Base-by-base conservation (phyloP, 208 protist genomes). In the Novymonas esmeraldas region DNA sequence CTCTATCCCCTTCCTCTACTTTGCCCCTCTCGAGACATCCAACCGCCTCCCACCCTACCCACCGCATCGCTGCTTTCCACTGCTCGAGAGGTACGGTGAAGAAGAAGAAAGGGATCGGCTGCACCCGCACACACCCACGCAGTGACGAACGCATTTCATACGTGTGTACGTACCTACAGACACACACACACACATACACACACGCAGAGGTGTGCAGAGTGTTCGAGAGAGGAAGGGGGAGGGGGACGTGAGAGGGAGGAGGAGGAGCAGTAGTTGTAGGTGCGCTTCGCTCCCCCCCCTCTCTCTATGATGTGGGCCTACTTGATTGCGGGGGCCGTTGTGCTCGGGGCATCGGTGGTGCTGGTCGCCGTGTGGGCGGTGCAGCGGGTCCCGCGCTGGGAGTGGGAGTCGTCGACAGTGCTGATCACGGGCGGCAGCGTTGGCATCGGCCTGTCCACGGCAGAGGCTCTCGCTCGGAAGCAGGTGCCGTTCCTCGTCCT, bases 361-460 rank as follows among this genome's bases (percentile, higher is more conserved):
- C 13, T 34, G 26, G 60, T 41, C 1, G 82, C 79, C 9, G 38
- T 28, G 16, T 89, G 61, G 70, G 78, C 85, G 38, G 75, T 78
- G 42, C 86, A 95, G 45, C 80, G 78, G 6, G 83, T 90, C n/a
- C 77, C 79, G 6, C 59, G 68, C 14, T 89, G 82, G 79, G 64
- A 79, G 3, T 81, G 91, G 42, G 26, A 36, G 29, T 72, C 72
- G n/a, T 85, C 79, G 22, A 83, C 70, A 46, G 91, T 87, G 49
- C 78, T 95, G 31, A 65, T 97, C 41, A 95, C 89, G 13, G 93
- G 93, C 36, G 93, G 93, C 44, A 94, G 89, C 57, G 64, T 51
- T 0, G 93, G 93, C 38, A 97, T 97, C 64, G 93, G 93, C 24
- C 60, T 94, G 6, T 84, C 88, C 45, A 87, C 79, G 1, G 93